Base-by-base conservation (phyloP, 2,329 filamentous ascomycete genomes). In the Xylaria sp. region DNA sequence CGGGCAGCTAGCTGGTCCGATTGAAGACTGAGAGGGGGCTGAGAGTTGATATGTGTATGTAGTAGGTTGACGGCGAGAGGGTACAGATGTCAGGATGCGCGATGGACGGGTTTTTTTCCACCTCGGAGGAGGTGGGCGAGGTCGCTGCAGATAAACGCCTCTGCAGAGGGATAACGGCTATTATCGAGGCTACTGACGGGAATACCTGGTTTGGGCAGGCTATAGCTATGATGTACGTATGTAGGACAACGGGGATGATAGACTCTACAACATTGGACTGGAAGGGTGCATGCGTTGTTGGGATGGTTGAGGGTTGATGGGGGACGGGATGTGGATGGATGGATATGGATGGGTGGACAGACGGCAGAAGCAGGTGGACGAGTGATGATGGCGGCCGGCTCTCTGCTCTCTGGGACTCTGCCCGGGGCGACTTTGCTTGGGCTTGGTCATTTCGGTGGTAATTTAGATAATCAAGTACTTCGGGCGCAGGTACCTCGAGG, bases 241-340 rank as follows among this genome's bases (percentile, higher is more conserved):
- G 51, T 18, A 58, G 49, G 55, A 58, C 51, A 56, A 56, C 55
- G 30, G 34, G 54, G 53, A 39, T 53, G 55, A 30, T 53, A 34
- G 53, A 53, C 48, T 59, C 51, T 16, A 55, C 48, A 58, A 44
- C 18, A 13, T 44, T 30, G 23, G 23, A 30, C 23, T 30, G 23
- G 47, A 50, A 44, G 54, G 47, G 48, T 42, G 52, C 52, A 23
- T 51, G 54, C 49, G 55, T 51, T 57, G 51, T 54, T 60, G 59
- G 19, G 59, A 58, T 23, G 55, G 16, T 23, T 37, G 55, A 52
- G 48, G 52, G 47, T 48, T 19, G 52, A 46, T 9, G 19, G 8
- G 19, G 37, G n/a, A 3, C 23, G 23, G 23, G 30, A 19, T 11
- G 16, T 53, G 52, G 52, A 53, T 53, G 37, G 37, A 49, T 44